These are phyloP conservation scores for Wakefieldia striispora DNA, from an alignment of 768 basidiomycete species.

Conservation along the genomic window DNA sequence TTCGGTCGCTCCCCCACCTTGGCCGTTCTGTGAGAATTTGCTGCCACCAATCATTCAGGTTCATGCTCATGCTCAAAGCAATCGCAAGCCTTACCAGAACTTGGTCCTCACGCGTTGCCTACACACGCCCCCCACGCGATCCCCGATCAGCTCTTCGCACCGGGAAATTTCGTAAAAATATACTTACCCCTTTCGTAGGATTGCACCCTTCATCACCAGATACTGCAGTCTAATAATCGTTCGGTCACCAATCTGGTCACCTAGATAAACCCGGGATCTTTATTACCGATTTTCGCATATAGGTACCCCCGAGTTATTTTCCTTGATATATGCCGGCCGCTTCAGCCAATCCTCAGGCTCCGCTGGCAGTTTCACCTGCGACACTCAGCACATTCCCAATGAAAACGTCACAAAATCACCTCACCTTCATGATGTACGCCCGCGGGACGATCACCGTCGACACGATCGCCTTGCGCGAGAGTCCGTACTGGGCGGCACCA, in stretches of 20 bases:
- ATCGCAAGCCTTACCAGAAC: constrained; percentile 60
- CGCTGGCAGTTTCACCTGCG: constrained; percentile 82
- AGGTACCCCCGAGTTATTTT: constrained; percentile 70
- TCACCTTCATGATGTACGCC: constrained; percentile 84
- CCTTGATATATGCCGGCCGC: constrained; percentile 80
- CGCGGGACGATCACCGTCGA: constrained; percentile 80
- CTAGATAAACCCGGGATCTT: constrained; percentile 9
- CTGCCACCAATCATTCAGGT: constrained; percentile 35
- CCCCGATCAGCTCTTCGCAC: constrained; percentile 18
- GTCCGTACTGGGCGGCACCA: constrained; percentile 85
- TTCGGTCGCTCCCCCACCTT: constrained; percentile 36
- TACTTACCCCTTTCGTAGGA: constrained; percentile 80
- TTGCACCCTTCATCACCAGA: constrained; percentile 83
- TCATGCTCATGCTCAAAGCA: constrained; percentile 3
- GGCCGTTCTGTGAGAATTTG: constrained; percentile 64
- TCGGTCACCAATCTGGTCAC: constrained; percentile 15
- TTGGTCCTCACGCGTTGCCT: constrained; percentile 82
- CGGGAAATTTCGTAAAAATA: constrained; percentile 3
- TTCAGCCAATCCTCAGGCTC: constrained; percentile 82
- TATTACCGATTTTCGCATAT: constrained; percentile 82
- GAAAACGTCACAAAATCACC: constrained; percentile 8
- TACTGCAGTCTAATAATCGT: constrained; percentile 72
- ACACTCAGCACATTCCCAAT: constrained; percentile 1
- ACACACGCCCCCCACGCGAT: constrained; percentile 1
- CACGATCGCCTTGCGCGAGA: constrained; percentile 71